Evolutionary conservation across 495 filamentous ascomycete genomes (phyloP), one percentile per base, ranked within the genome.

Genomic region (Jackrogersella minutella): DNA sequence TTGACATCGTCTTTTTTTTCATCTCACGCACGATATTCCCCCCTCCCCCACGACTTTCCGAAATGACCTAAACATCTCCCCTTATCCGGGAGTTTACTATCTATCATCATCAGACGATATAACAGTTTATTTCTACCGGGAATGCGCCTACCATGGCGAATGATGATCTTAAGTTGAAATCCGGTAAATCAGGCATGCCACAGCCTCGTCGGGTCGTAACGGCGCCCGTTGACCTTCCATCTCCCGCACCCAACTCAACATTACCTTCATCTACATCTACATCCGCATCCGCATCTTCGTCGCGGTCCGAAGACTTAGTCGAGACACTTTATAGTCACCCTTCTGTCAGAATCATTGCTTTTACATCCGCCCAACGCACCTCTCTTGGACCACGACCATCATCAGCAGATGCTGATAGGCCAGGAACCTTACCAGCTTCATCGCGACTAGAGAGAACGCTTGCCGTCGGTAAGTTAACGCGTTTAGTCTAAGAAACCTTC

Each of bases 371-470:
- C 78, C 64, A 80, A 79, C 28, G 76, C 77, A 52, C 14, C 62
- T 62, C 73, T n/a, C 22, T 77, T 40, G 64, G 64, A 28, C 63
- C 73, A 43, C 76, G 73, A 37, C 53, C 66, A 9, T 67, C 65
- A 46, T 72, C 72, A 16, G 64, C 64, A 21, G 67, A 79, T 1
- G 76, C 79, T 41, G 62, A 60, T 44, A 64, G 54, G 49, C 76
- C 80, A 3, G 86, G 85, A 61, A 88, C 88, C 1, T 78, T 95
- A 33, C 83, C 91, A 14, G 94, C 91, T 89, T 82, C 84, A 41
- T 91, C 90, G 4, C 81, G 85, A 16, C 85, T 91, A 2, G 93
- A 97, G 74, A 85, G 90, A 69, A 96, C 91, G 0, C 85, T 95
- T 51, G 92, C 93, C 61, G 85, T 89, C 63, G 90, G 88, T 90